A percentile compares a stretch with the other conserved stretches of the same genome.
phyloP scores from a whole-genome alignment of 495 filamentous ascomycete genomes.

The Aspergillus egyptiacus region DNA sequence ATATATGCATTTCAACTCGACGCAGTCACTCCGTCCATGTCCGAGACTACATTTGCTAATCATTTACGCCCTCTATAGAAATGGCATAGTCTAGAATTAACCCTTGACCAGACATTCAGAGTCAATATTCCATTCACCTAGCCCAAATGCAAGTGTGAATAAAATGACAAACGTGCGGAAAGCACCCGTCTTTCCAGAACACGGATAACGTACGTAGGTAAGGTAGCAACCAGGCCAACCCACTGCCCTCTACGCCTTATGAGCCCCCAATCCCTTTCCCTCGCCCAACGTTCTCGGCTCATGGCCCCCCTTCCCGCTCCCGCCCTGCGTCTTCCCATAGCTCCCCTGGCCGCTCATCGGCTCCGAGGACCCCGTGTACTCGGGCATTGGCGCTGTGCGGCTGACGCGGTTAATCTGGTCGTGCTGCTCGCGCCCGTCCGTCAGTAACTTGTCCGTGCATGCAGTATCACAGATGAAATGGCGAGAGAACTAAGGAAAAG shows the following conservation, averaged over 20 bases:
- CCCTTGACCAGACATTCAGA: too few species aligned
- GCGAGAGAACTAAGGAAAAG: not conserved
- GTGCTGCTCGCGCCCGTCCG: too few species aligned
- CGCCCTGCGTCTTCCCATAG: conserved; percentile 17
- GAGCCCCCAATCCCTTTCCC: conserved; percentile 32
- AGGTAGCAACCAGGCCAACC: not conserved
- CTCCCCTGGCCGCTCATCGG: conserved; percentile 22
- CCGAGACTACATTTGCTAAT: too few species aligned
- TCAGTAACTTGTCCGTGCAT: too few species aligned
- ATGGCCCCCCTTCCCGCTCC: conserved; percentile 40
- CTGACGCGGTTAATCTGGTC: conserved; percentile 36
- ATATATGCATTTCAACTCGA: not conserved
- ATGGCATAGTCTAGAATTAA: too few species aligned
- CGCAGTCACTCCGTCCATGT: not conserved
- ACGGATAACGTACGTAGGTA: too few species aligned
- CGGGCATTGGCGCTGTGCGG: conserved; percentile 41
- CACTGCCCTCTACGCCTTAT: not conserved
- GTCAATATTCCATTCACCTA: too few species aligned
- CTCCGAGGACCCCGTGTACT: conserved; percentile 28
- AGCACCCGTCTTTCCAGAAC: too few species aligned
- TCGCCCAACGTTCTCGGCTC: conserved; percentile 37
- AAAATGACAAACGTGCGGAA: too few species aligned
- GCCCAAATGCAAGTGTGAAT: too few species aligned
- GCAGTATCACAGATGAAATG: not conserved
- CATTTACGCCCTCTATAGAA: too few species aligned